Evolutionary conservation across 2,329 filamentous ascomycete genomes (phyloP), one percentile per base, ranked within the genome.

Genomic region (Didymella pomorum): DNA sequence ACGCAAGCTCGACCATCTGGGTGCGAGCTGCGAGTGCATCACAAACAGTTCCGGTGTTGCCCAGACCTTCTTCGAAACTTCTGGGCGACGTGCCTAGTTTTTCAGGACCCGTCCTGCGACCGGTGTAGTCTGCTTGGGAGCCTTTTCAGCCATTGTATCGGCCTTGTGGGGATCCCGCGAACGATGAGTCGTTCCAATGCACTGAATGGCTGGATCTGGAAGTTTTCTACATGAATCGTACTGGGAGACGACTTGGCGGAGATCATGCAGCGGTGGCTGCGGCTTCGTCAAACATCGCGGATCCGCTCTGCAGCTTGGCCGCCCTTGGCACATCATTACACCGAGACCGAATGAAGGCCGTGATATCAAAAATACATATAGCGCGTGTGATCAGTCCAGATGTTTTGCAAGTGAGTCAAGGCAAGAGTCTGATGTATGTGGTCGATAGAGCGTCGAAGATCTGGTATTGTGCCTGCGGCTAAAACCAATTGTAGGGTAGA

Each of bases 101-200:
- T 20, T 35, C 33, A 55, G 54, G 54, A 43, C 37, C 45, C 41
- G 39, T 31, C 20, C 47, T 42, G 56, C 50, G 56, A 50, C 56
- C 45, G 45, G 45, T 51, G 31, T 58, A 26, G 18, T 44, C 33
- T 31, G 37, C 42, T 44, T 45, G 29, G 12, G 45, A 31, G 31
- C 31, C 18, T 42, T 23, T 53, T 47, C 33, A 50, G 31, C 53
- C 28, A 51, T 42, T 66, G 61, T 62, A 39, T 63, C 61, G 60
- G 44, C 52, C 44, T 48, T 53, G 63, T 66, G 63, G 63, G 55
- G 61, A 54, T 50, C 25, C 23, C 46, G 35, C 49, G 49, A 33
- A 39, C 28, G 42, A 44, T 43, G 48, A 64, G 45, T 60, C 55
- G 41, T 45, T 53, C 20, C 44, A 39, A 39, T 42, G 58, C 58